phyloP scores from a whole-genome alignment of 148 eudicot species.

The Oxyria digyna region DNA sequence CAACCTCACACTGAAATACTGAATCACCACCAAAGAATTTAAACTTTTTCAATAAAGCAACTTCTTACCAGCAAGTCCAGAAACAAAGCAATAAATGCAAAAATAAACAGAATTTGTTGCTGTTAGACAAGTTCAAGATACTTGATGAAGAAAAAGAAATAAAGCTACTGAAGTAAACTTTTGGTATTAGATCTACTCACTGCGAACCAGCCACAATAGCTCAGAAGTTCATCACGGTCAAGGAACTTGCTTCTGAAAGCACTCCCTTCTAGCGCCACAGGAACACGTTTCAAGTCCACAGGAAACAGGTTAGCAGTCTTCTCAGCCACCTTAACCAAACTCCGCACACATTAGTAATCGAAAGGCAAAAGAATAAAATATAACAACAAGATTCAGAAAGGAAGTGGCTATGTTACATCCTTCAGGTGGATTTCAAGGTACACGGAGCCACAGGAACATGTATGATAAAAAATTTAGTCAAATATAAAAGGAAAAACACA shows the following conservation, averaged over 20 bases:
- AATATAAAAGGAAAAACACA: background rate
- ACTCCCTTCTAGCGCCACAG: conserved; percentile 78
- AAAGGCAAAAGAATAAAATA: background rate
- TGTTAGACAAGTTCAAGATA: background rate
- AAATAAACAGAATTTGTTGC: background rate
- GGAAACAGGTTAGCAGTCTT: conserved; percentile 85
- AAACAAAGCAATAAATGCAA: background rate
- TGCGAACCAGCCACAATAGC: conserved; percentile 82
- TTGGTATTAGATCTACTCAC: conserved; percentile 25
- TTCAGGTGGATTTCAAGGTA: background rate
- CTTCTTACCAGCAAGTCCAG: background rate
- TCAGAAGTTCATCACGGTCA: conserved; percentile 78
- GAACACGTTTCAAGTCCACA: conserved; percentile 65
- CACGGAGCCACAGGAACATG: background rate
- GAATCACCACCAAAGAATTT: background rate
- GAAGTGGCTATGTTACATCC: background rate
- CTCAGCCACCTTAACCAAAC: conserved; percentile 63
- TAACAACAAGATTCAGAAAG: background rate
- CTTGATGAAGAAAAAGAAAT: background rate
- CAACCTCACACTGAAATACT: background rate
- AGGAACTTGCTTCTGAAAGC: conserved; percentile 77
- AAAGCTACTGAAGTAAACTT: background rate
- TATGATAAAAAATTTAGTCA: background rate
- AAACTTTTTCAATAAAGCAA: background rate
- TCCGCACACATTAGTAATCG: background rate